Percentiles rank a stretch among this genome's conserved stretches.
Evolutionary conservation across 1,284 basidiomycete species (phyloP).

Genomic region (Irpex rosettiformis): DNA sequence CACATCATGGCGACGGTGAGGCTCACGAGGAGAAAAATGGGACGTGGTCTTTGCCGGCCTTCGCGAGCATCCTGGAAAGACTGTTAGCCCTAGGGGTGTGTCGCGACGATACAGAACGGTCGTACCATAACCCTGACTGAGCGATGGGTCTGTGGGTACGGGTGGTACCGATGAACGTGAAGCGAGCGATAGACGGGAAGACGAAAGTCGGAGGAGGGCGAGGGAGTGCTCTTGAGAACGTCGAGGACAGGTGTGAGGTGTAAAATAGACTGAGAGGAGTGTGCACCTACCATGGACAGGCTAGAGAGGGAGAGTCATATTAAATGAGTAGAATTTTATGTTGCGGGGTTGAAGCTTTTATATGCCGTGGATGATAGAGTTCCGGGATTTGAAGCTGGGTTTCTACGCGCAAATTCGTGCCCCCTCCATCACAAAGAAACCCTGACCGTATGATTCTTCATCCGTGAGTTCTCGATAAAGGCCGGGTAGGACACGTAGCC

Average conservation of each 20-base stretch:
- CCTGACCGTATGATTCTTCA: not conserved
- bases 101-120: not conserved
- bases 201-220: not conserved
- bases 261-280: not conserved
- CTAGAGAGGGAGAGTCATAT: not conserved
- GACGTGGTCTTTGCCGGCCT: not conserved
- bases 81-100: not conserved
- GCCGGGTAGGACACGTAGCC: not conserved
- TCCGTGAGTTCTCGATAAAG: too few relatives aligned
- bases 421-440: not conserved
- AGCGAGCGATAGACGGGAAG: not conserved
- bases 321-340: not conserved
- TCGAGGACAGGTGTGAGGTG: not conserved
- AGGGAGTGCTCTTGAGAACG: not conserved
- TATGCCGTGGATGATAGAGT: not conserved
- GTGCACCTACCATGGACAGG: not conserved
- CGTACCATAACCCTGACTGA: not conserved
- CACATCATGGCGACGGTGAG: not conserved
- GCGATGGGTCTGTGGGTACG: not conserved
- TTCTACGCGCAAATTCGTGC: not conserved
- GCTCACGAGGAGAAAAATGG: not conserved
- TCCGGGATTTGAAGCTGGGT: not conserved
- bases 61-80: not conserved
- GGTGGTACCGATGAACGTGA: slow-evolving; percentile 2
- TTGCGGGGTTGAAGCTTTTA: not conserved